These are phyloP conservation scores for Trametes gibbosa DNA, from an alignment of 768 basidiomycete species.

Conservation along the genomic window DNA sequence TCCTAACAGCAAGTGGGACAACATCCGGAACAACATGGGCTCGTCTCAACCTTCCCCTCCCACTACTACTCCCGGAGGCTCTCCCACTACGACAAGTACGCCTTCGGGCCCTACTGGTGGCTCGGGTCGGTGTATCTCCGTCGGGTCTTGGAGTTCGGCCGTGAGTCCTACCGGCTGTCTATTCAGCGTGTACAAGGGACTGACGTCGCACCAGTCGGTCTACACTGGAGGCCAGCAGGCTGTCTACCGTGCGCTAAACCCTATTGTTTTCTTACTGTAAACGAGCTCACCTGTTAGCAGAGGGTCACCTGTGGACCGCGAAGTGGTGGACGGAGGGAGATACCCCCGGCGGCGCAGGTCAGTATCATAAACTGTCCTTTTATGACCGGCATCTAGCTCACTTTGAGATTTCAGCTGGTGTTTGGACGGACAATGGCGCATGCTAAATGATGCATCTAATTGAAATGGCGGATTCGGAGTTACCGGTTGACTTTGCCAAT, in stretches of 20 bases:
- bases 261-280: too few relatives aligned
- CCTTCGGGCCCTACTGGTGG: background rate
- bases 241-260: conserved; percentile 42
- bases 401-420: conserved; percentile 39
- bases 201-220: conserved; percentile 30
- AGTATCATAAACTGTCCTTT: conserved; percentile 5
- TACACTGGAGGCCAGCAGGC: conserved; percentile 47
- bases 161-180: conserved; percentile 26
- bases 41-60: conserved; percentile 20
- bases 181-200: background rate
- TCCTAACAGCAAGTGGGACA: conserved; percentile 70
- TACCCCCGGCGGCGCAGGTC: conserved; percentile 50
- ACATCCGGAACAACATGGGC: conserved; percentile 64
- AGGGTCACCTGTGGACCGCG: conserved; percentile 55
- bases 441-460: conserved; percentile 31
- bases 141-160: conserved; percentile 47
- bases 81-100: conserved; percentile 20
- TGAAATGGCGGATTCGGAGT: too few relatives aligned
- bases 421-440: conserved; percentile 50
- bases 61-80: conserved; percentile 6
- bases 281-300: conserved; percentile 25
- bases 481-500: background rate
- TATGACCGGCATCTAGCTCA: background rate
- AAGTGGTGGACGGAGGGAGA: conserved; percentile 65
- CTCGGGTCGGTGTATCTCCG: conserved; percentile 37